A percentile compares a stretch with the other conserved stretches of the same genome.
phyloP scores from a whole-genome alignment of 345 rosid genomes.

The Cardiospermum halicacabum region DNA sequence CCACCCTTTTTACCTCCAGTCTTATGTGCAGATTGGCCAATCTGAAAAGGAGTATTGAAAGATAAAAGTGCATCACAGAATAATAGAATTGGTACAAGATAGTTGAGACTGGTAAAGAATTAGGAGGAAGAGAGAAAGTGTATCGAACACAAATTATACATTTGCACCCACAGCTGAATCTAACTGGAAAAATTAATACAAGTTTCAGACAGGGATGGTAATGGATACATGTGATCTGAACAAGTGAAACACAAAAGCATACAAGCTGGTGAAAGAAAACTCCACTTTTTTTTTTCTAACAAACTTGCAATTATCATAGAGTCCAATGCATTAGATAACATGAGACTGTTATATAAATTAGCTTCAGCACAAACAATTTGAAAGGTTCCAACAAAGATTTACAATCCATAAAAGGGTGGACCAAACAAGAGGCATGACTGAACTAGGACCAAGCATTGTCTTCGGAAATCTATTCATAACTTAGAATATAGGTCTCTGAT shows the following conservation, averaged over 20 bases:
- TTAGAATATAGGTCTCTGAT: neutral
- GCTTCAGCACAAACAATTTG: neutral
- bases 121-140: neutral
- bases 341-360: neutral
- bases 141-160: neutral
- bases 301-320: neutral
- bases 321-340: neutral
- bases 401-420: neutral
- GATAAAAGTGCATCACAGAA: slow-evolving; percentile 15
- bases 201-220: neutral
- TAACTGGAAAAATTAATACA: neutral
- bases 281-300: neutral
- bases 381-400: neutral
- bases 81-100: slow-evolving; percentile 5
- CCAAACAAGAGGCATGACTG: neutral
- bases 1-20: slow-evolving; percentile 28
- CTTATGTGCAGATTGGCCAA: slow-evolving; percentile 25
- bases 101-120: too few species aligned
- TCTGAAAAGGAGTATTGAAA: slow-evolving; percentile 21
- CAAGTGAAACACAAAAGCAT: neutral
- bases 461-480: neutral
- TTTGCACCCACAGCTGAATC: neutral
- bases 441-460: neutral
- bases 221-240: neutral
- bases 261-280: neutral